Base-by-base conservation (phyloP, 371 early-diverging fungal genomes). In the Catenaria anguillulae region DNA sequence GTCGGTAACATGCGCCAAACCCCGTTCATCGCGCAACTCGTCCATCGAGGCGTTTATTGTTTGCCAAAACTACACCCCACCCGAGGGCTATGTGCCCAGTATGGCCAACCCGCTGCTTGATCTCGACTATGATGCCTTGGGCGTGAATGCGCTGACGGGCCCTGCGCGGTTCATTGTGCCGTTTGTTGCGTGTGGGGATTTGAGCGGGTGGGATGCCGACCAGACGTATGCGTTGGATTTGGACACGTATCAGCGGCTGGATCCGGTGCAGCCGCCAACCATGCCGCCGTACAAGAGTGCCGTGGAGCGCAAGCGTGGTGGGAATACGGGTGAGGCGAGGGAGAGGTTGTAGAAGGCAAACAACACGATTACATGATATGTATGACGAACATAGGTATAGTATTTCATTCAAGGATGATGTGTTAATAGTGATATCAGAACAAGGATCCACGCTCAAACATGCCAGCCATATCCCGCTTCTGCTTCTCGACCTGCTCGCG, bases 1-100 rank as follows among this genome's bases (percentile, higher is more conserved):
- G 23, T 72, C 73, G 0, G 98, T 98, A 8, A 82, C 83, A n/a
- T 85, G 91, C 69, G 80, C 87, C 65, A 99, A 99, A 69, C 99
- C 99, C 19, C 78, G 92, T 68, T 88, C 92, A 68, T 94, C 95
- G 33, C 84, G 99, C 63, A 86, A 87, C 64, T 86, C 87, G 24
- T 90, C 91, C 72, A 89, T 91, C 65, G 97, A 96, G 78, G 85
- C 92, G 0, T 96, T 96, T 68, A 81, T 96, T 61, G 92, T 94
- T 13, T 93, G 97, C 71, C 84, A 86, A 69, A 81, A 85, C 63
- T 94, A 90, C 70, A 68, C 73, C 40, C 93, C 93, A 42, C 93
- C 93, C 5, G 70, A 67, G 19, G 86, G 79, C 63, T 92, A 90
- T 65, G 79, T 77, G 34, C 93, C 93, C 4, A 90, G 85, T 60